A percentile compares a stretch with the other conserved stretches of the same genome.
Evolutionary conservation across 305 asterid species (phyloP).

Genomic region (Fraxinus paxiana): DNA sequence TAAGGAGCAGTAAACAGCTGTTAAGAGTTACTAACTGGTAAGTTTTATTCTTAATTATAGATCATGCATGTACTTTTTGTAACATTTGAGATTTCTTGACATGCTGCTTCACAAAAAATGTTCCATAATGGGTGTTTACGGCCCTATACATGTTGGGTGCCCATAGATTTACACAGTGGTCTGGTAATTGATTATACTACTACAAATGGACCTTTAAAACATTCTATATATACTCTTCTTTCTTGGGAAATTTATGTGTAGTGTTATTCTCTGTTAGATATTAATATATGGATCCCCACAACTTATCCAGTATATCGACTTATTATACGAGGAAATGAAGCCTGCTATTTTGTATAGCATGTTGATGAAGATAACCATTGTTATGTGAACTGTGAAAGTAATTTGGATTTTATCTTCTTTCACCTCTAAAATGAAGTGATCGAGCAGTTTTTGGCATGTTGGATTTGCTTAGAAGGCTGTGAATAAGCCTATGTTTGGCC

Average conservation of each 20-base stretch:
- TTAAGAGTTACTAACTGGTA: constrained; percentile 5
- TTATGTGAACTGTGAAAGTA: background rate
- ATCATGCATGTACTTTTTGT: background rate
- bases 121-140: background rate
- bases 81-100: background rate
- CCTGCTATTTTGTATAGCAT: background rate
- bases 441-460: background rate
- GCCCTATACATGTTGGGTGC: constrained; percentile 1
- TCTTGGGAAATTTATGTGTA: background rate
- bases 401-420: background rate
- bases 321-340: background rate
- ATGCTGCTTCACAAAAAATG: background rate
- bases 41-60: constrained; percentile 2
- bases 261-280: background rate
- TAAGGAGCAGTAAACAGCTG: constrained; percentile 15
- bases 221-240: background rate
- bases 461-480: background rate
- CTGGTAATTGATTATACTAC: background rate
- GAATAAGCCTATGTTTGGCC: background rate
- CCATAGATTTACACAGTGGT: background rate
- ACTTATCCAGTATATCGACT: background rate
- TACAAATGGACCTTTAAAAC: background rate
- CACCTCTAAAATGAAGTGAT: background rate
- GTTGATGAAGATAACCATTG: background rate
- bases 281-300: background rate